Percentiles rank a stretch among this genome's conserved stretches.
These are phyloP conservation scores for Eucalyptus paniculata DNA, from an alignment of 345 rosid species.

Conservation along the genomic window DNA sequence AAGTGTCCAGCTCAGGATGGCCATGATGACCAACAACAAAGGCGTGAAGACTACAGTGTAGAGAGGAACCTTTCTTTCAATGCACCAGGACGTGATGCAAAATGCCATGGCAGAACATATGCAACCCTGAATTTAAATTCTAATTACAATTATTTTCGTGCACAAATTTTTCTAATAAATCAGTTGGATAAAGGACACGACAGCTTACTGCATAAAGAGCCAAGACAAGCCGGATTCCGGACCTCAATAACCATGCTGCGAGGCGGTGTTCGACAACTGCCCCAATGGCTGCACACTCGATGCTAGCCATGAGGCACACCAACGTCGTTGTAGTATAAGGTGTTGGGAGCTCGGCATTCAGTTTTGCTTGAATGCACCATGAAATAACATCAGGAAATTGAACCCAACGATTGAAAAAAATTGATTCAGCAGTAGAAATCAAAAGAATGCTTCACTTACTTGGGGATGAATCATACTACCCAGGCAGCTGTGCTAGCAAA, in stretches of 20 bases:
- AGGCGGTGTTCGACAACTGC: constrained; percentile 14
- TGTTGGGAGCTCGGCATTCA: constrained; percentile 47
- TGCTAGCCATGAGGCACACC: constrained; percentile 57
- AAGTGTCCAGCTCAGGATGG: constrained; percentile 65
- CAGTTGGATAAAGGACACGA: neutral
- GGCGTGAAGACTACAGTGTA: neutral
- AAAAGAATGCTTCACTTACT: constrained; percentile 4
- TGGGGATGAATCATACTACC: constrained; percentile 65
- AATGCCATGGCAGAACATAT: neutral
- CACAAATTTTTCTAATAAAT: neutral
- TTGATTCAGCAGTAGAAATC: neutral
- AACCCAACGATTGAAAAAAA: too few species aligned
- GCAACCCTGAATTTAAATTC: neutral
- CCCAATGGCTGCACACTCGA: constrained; percentile 38
- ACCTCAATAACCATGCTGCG: constrained; percentile 44
- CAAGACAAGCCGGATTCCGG: constrained; percentile 18
- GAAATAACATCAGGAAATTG: neutral
- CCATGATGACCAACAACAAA: constrained; percentile 11
- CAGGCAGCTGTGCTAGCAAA: constrained; percentile 41
- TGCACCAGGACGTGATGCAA: neutral
- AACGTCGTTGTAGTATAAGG: constrained; percentile 65
- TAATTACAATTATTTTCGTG: neutral
- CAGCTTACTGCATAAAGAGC: constrained; percentile 48
- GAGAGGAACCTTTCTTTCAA: neutral
- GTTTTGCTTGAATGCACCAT: constrained; percentile 20